Evolutionary conservation across 345 rosid species (phyloP), one percentile per base, ranked within the genome.

Genomic region (Hibiscus mutabilis): DNA sequence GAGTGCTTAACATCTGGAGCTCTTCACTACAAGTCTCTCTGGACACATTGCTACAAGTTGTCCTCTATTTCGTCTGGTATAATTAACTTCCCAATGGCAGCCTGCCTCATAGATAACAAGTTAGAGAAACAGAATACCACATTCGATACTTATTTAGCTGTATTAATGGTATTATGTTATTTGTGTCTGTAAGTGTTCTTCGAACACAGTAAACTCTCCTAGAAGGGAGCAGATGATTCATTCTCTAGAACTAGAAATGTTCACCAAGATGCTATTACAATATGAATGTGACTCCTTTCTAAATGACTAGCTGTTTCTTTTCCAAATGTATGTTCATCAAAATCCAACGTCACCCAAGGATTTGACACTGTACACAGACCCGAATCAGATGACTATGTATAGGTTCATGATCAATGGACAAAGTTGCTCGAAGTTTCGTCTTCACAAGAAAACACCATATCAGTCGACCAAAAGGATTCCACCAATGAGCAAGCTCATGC

Each of bases 41-140:
- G 47, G 21, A 61, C 6, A n/a, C 44, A 33, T 37, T 15, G 57
- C 40, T 66, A 47, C 37, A 46, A 15, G 21, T 27, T 27, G 0
- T 75, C 76, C 58, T 74, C 71, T 24, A 79, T 22, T 73, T 74
- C 77, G 51, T 79, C 22, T 71, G 74, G 82, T 79, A 72, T 0
- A 56, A 21, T 40, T 70, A 79, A 72, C 74, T 37, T 76, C 60
- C 55, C 77, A 72, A 82, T 82, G 78, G 56, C 73, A 74, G 60
- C 77, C 79, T 82, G 77, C 42, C 47, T 22, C 57, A 59, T 66
- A 16, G 15, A 47, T 4, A 16, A 25, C 37, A 15, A 46, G 49
- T 55, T 47, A 47, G 40, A 25, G 70, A 25, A 66, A 66, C 58
- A 47, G 56, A 66, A 44, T 15, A 13, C 57, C 69, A 46, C 22